phyloP scores from a whole-genome alignment of 1,139 yeast genomes.

The Hansenula sp. region DNA sequence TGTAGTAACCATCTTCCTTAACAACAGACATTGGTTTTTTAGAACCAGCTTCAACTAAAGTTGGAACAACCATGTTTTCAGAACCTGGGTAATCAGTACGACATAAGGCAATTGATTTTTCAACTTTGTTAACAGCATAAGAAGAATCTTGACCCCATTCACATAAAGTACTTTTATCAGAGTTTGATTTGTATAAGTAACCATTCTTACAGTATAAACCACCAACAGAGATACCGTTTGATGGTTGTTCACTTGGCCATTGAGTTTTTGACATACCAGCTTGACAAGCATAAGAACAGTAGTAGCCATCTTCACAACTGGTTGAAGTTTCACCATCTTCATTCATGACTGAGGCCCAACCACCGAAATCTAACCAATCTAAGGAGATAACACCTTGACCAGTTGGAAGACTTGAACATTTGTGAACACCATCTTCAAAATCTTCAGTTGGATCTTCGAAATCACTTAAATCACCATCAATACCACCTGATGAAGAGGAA shows the following conservation, averaged over 20 bases:
- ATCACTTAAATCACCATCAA: conserved; percentile 51
- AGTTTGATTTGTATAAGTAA: conserved; percentile 72
- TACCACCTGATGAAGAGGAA: conserved; percentile 28
- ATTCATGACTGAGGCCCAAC: conserved; percentile 82
- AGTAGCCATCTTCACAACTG: conserved; percentile 79
- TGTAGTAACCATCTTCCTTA: conserved; percentile 69
- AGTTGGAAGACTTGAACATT: conserved; percentile 78
- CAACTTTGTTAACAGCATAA: conserved; percentile 58
- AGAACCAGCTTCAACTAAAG: conserved; percentile 68
- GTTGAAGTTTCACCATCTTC: conserved; percentile 53
- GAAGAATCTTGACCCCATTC: conserved; percentile 78
- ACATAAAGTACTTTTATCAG: conserved; percentile 62
- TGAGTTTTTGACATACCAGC: conserved; percentile 97
- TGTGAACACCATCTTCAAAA: conserved; percentile 77
- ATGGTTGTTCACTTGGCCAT: conserved; percentile 86
- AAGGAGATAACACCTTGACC: conserved; percentile 89
- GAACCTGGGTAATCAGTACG: conserved; percentile 99
- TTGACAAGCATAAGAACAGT: conserved; percentile 96
- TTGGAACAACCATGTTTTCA: conserved; percentile 96
- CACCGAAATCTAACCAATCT: conserved; percentile 79
- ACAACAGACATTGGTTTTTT: conserved; percentile 71
- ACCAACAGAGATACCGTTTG: conserved; percentile 86
- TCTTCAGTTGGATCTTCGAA: conserved; percentile 48
- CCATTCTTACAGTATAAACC: conserved; percentile 82
- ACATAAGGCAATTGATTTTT: conserved; percentile 75